Percentiles rank a stretch among this genome's conserved stretches.
Evolutionary conservation across 1,139 yeast species (phyloP).

Genomic region (Sugiyamaella novakii): DNA sequence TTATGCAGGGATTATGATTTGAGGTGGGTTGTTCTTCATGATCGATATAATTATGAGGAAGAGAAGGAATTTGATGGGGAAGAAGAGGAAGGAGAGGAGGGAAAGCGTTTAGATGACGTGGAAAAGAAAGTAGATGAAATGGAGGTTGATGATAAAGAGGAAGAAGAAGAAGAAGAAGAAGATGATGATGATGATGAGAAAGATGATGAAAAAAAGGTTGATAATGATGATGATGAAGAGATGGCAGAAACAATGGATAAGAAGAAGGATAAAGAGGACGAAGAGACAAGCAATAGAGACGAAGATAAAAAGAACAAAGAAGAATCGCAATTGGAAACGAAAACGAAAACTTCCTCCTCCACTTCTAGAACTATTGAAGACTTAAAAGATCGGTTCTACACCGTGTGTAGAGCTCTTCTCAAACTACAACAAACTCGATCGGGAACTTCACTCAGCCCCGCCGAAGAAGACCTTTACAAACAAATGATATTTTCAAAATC

Average conservation of each 20-base stretch:
- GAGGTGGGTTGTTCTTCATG: conserved; percentile 84
- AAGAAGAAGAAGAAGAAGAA: conserved; percentile 5
- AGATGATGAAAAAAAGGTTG: conserved; percentile 6
- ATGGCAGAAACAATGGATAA: conserved; percentile 11
- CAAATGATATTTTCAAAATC: conserved; percentile 60
- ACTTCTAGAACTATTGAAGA: conserved; percentile 59
- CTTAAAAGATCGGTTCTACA: conserved; percentile 77
- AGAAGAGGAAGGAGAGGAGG: conserved; percentile 26
- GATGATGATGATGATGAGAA: conserved; percentile 8
- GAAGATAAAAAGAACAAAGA: conserved; percentile 1
- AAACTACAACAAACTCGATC: conserved; percentile 44
- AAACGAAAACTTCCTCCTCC: background rate
- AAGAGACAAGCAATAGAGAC: conserved; percentile 5
- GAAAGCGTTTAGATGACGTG: conserved; percentile 14
- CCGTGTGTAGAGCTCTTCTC: conserved; percentile 53
- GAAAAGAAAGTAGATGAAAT: conserved; percentile 18
- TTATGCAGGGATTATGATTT: conserved; percentile 74
- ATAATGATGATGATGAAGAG: conserved; percentile 3
- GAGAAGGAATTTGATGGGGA: conserved; percentile 25
- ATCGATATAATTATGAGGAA: conserved; percentile 57
- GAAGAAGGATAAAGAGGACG: background rate
- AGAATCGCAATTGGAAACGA: conserved; percentile 1
- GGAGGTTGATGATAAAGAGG: conserved; percentile 19
- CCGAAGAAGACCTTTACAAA: conserved; percentile 44
- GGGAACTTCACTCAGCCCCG: conserved; percentile 46